Conservation (phyloP, 1,284 basidiomycete genomes). For the Ustilago crameri region DNA sequence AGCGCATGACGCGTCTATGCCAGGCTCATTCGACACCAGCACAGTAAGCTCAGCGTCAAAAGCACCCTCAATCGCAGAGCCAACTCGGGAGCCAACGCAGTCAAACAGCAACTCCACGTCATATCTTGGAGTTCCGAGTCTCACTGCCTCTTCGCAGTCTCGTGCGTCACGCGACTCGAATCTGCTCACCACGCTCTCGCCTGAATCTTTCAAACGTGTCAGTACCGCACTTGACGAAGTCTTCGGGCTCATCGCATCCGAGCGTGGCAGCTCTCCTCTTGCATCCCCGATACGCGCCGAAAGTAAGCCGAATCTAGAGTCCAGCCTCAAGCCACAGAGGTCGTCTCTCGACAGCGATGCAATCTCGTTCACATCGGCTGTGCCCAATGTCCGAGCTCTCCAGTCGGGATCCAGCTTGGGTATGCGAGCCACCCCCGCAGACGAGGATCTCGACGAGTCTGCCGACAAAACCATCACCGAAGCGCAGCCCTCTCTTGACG, state of each 20-base stretch:
- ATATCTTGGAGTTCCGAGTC: slow-evolving; percentile 10
- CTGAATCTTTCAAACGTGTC: slow-evolving; percentile 61
- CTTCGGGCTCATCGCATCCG: slow-evolving; percentile 50
- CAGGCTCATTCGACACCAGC: slow-evolving; percentile 19
- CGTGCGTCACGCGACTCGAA: slow-evolving; percentile 25
- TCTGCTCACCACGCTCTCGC: slow-evolving; percentile 49
- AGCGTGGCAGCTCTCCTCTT: slow-evolving; percentile 16
- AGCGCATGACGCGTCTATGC: slow-evolving; percentile 9
- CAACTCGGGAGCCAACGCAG: too few relatives aligned
- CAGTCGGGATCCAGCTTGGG: slow-evolving; percentile 1
- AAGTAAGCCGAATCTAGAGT: not conserved
- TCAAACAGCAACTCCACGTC: not conserved
- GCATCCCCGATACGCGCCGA: not conserved
- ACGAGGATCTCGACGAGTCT: not conserved
- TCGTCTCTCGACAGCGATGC: slow-evolving; percentile 50
- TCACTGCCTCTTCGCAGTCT: slow-evolving; percentile 7
- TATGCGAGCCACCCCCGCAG: not conserved
- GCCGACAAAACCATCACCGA: slow-evolving; percentile 20
- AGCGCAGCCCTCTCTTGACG: slow-evolving; percentile 11
- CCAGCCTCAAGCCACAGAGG: slow-evolving; percentile 10
- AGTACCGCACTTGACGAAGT: slow-evolving; percentile 63
- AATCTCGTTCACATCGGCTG: slow-evolving; percentile 49
- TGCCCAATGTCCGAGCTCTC: slow-evolving; percentile 25
- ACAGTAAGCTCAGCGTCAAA: not conserved
- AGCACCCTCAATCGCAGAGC: not conserved